phyloP scores from a whole-genome alignment of 805 yeast species.

The Wickerhamiella hasegawae region DNA sequence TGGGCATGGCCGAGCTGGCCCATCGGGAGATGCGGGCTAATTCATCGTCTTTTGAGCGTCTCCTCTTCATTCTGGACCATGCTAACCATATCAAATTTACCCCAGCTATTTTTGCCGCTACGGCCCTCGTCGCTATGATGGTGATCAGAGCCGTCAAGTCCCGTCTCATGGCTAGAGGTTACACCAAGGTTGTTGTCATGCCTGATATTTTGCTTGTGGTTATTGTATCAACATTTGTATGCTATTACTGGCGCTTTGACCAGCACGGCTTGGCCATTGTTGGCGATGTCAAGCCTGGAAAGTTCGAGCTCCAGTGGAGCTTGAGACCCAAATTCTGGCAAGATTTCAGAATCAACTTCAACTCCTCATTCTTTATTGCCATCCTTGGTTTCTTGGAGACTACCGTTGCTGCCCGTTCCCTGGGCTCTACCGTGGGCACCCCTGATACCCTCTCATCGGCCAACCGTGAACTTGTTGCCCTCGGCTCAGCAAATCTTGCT shows the following conservation, averaged over 20 bases:
- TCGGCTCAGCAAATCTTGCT: slow-evolving; percentile 58
- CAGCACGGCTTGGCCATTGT: slow-evolving; percentile 43
- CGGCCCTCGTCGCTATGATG: slow-evolving; percentile 33
- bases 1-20: slow-evolving; percentile 42
- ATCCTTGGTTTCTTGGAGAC: slow-evolving; percentile 85
- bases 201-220: slow-evolving; percentile 84
- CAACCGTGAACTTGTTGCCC: slow-evolving; percentile 79
- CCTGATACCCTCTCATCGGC: slow-evolving; percentile 45
- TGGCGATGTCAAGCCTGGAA: slow-evolving; percentile 45
- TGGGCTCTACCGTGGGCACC: slow-evolving; percentile 68
- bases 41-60: slow-evolving; percentile 59
- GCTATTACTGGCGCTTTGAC: slow-evolving; percentile 25
- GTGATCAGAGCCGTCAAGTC: slow-evolving; percentile 28
- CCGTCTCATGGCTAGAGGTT: slow-evolving; percentile 17
- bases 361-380: slow-evolving; percentile 65
- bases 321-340: slow-evolving; percentile 28
- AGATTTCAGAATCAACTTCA: slow-evolving; percentile 38
- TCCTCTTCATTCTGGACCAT: slow-evolving; percentile 38
- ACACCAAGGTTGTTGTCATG: slow-evolving; percentile 38
- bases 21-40: slow-evolving; percentile 26
- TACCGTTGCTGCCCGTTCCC: slow-evolving; percentile 78
- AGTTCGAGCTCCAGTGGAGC: slow-evolving; percentile 42
- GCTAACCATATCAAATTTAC: slow-evolving; percentile 33
- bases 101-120: slow-evolving; percentile 45
- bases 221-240: slow-evolving; percentile 37